Base-by-base conservation (phyloP, 2,329 filamentous ascomycete genomes). In the Raffaelea albimanens region DNA sequence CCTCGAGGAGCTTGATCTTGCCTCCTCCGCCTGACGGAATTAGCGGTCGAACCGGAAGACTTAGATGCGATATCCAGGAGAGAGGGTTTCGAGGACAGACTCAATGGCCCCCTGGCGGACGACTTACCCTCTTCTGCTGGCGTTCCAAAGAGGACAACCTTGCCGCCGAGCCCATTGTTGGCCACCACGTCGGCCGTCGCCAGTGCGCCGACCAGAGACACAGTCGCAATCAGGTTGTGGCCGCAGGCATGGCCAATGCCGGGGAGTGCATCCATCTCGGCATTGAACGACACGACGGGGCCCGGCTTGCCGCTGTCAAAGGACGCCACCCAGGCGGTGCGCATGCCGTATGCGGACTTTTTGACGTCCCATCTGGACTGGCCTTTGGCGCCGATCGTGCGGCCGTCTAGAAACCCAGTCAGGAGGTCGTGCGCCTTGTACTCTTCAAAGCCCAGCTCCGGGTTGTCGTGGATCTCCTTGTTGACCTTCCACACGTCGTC, bases 351-450 rank as follows among this genome's bases (percentile, higher is more conserved):
- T 1, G 71, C 73, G 2, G 71, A 72, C 2, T 65, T 64, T 1
- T 66, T 75, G 22, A 80, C 73, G 25, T 66, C 61, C 73, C 75
- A 77, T 33, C 65, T 69, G 20, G 74, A 77, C 31, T 65, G 69
- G n/a, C 20, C 19, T 5, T 16, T 34, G 21, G 9, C 14, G 38
- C 39, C 36, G n/a, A 45, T 36, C 5, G 10, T n/a, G 44, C 64
- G 65, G 14, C 56, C 59, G 14, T 59, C 58, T 57, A 76, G 62
- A 50, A 72, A 78, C 5, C 62, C 61, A 1, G 71, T 74, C 44
- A 79, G 59, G 3, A 68, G 62, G 14, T 71, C 64, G 53, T 78
- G 74, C 0, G 73, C 71, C 39, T 70, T 69, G 48, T 63, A 62
- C 50, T 76, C 72, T 34, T 72, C 54, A 51, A 66, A 75, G 0